Base-by-base conservation (phyloP, 1,284 basidiomycete species). In the Pseudozyma thailandica region DNA sequence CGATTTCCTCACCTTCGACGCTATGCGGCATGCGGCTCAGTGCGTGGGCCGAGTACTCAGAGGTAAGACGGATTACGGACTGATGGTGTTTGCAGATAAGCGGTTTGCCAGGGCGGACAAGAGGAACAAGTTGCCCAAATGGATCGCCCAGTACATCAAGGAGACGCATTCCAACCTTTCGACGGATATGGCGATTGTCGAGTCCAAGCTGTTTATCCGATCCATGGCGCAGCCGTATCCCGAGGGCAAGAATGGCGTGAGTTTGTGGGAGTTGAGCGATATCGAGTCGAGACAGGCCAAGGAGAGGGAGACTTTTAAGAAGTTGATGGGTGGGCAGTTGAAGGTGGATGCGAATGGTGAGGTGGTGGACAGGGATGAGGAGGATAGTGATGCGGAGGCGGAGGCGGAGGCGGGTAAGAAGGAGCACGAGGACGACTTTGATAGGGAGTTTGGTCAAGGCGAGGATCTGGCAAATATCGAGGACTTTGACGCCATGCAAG, bases 71-170 rank as follows among this genome's bases (percentile, higher is more conserved):
- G 96, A 99, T 84, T 99, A 96, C 91, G 96, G 96, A 41, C 85
- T 99, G 78, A 98, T 99, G 96, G 90, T 98, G 15, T 98, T 99
- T 84, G 96, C 96, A 0, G 96, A 99, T 85, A 97, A 82, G 94
- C 91, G 96, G 10, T 99, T 98, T 82, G 95, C 95, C 10, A 88
- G 94, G 54, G 91, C 92, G 25, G 96, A 98, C 84, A 99, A 99
- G 85, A 89, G 96, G 23, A 90, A 92, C 45, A 98, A 98, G 87
- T 86, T 99, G 72, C 96, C 96, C 2, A 90, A 92, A 51, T 99
- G 96, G 96, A 98, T 99, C 79, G 98, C 98, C 83, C 94, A 96
- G 83, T 97, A 98, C 82, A 98, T 99, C 81, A 66, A 75, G 43
- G 96, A 98, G 81, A 92, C 94, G 0, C 93, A 93, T 35, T 91